Conservation (phyloP, 2,329 filamentous ascomycete species). For the Chrysosporium queenslandicum region DNA sequence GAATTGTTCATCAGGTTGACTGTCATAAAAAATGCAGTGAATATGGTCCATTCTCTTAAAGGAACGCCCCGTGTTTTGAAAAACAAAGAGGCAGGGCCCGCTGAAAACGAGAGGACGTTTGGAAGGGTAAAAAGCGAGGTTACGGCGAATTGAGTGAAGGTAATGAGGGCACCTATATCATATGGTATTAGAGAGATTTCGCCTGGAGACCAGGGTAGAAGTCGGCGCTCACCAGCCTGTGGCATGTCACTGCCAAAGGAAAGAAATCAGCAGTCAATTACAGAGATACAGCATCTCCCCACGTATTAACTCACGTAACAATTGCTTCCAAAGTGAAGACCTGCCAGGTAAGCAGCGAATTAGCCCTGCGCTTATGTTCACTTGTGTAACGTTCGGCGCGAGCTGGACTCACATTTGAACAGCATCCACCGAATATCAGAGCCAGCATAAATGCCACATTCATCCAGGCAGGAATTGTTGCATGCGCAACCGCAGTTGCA, state of each 20-base stretch:
- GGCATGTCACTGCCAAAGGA: constrained; percentile 5
- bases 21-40: constrained; percentile 80
- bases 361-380: background rate
- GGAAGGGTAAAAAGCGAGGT: constrained; percentile 69
- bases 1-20: constrained; percentile 97
- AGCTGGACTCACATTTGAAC: constrained; percentile 62
- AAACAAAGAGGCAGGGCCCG: constrained; percentile 56
- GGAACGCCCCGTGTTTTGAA: constrained; percentile 71
- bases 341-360: constrained; percentile 36
- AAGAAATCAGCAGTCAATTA: constrained; percentile 11
- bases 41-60: constrained; percentile 72
- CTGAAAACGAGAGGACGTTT: constrained; percentile 58
- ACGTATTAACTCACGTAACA: constrained; percentile 59
- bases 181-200: background rate
- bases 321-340: constrained; percentile 95
- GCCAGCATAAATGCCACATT: constrained; percentile 59
- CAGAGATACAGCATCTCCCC: background rate
- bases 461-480: constrained; percentile 49
- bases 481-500: constrained; percentile 24
- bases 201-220: constrained; percentile 17
- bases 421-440: constrained; percentile 92
- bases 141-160: constrained; percentile 79
- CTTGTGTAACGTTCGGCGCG: background rate
- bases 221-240: constrained; percentile 10
- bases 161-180: constrained; percentile 72